Evolutionary conservation across 2,329 filamentous ascomycete species (phyloP), one percentile per base, ranked within the genome.

Genomic region (Cytospora piceae): DNA sequence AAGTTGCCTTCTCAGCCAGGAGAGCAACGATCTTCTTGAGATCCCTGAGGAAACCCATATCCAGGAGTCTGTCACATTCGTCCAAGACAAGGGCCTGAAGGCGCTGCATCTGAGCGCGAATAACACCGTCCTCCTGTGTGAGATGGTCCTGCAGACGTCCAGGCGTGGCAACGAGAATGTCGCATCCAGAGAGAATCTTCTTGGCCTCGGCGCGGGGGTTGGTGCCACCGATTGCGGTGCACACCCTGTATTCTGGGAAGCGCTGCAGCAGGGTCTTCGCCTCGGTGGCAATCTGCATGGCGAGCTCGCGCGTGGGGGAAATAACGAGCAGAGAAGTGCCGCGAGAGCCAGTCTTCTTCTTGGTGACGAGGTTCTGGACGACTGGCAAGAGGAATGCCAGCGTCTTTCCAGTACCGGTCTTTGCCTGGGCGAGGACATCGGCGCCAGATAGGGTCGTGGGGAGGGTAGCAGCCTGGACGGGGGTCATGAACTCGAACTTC

Each of bases 41-140:
- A 12, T 90, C 87, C 2, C 87, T 87, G n/a, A 92, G 87, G 73
- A 96, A 96, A 8, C 96, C 95, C 32, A 98, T 84, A 77, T 99
- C 95, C 17, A 99, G 82, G 27, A 99, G 81, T 67, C 95, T 86
- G 77, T 99, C 95, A 59, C 94, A 95, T 79, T 99, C 95, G 74
- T 99, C 95, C 49, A 99, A 84, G 22, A 95, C 91, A 4, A 95
- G 80, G 68, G 91, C 93, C 74, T 94, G 91, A 46, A 96, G 77
- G 46, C 83, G 79, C 57, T 86, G 83, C 62, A 96, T 82, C 71
- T 87, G 89, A 69, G 88, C 85, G 12, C 88, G 76, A 5, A 90
- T 85, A 68, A 86, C 88, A 14, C 87, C 86, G 69, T 90, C 89
- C 12, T 88, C 90, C 71, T 90, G 90, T 70, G 90, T 86, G 56